These are phyloP conservation scores for Lactarius tabidus DNA, from an alignment of 768 basidiomycete species.

Conservation along the genomic window DNA sequence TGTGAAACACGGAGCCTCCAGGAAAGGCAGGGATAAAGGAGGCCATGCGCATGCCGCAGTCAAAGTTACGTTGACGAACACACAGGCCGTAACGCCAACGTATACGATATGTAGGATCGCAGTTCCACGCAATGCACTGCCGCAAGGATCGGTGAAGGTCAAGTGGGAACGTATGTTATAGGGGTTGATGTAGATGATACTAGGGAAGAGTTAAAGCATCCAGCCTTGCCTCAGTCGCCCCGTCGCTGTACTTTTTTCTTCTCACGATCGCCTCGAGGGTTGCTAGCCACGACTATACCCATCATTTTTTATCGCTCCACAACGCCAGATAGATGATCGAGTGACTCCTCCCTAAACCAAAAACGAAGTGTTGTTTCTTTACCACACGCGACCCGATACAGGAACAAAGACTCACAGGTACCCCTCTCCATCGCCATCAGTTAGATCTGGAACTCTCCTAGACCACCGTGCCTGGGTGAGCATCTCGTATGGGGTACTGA, in stretches of 20 bases:
- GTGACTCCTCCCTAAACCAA: too few relatives aligned
- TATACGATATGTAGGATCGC: too few relatives aligned
- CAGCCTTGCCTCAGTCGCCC: background rate
- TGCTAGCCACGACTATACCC: background rate
- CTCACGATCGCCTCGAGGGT: background rate
- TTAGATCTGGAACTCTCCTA: too few relatives aligned
- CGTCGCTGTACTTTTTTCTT: constrained; percentile 10
- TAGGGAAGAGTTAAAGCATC: background rate
- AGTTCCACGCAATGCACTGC: too few relatives aligned
- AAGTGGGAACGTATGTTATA: background rate
- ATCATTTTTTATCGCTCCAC: too few relatives aligned
- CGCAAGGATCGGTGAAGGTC: background rate
- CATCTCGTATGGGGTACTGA: too few relatives aligned
- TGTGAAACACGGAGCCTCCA: background rate
- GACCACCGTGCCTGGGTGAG: too few relatives aligned
- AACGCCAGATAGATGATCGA: too few relatives aligned
- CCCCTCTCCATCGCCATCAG: too few relatives aligned
- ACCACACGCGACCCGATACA: too few relatives aligned
- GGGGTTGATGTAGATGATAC: background rate
- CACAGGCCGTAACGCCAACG: background rate
- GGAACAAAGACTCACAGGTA: too few relatives aligned
- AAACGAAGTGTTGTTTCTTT: too few relatives aligned
- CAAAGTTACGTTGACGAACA: background rate
- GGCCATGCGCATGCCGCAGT: background rate
- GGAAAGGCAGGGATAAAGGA: background rate